Percentiles rank a stretch among this genome's conserved stretches.
These are phyloP conservation scores for Carex kokanica DNA, from an alignment of 176 grass and related monocot species.

Conservation along the genomic window DNA sequence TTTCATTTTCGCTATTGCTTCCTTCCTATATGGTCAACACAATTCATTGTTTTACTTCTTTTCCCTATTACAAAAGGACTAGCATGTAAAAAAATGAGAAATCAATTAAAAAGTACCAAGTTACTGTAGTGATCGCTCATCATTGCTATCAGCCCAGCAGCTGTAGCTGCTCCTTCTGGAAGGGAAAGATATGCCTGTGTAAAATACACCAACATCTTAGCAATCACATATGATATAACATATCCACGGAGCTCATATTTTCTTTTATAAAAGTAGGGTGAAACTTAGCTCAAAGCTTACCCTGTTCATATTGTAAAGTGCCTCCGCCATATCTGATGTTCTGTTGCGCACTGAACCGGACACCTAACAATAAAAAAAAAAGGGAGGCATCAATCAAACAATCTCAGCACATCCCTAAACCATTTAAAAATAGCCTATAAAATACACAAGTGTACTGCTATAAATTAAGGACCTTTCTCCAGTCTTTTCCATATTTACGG, in stretches of 20 bases:
- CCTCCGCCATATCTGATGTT: slow-evolving; percentile 87
- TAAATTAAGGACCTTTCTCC: slow-evolving; percentile 66
- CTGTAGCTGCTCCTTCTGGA: slow-evolving; percentile 87
- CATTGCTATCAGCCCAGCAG: slow-evolving; percentile 87
- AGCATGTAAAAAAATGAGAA: slow-evolving; percentile 13
- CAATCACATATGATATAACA: slow-evolving; percentile 6
- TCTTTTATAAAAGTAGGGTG: slow-evolving; percentile 1
- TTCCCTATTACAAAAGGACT: background rate
- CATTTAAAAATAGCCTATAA: slow-evolving; percentile 13
- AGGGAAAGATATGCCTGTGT: slow-evolving; percentile 98
- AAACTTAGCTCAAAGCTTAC: slow-evolving; percentile 42
- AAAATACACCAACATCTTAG: slow-evolving; percentile 12
- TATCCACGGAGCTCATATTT: background rate
- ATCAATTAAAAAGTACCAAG: slow-evolving; percentile 45
- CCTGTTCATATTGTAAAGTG: slow-evolving; percentile 95
- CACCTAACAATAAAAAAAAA: slow-evolving; percentile 56
- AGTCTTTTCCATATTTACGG: slow-evolving; percentile 95
- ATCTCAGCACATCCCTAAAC: background rate
- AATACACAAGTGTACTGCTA: background rate
- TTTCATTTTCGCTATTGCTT: slow-evolving; percentile 84
- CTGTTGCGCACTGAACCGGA: slow-evolving; percentile 65
- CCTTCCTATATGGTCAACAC: slow-evolving; percentile 50
- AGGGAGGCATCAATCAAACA: slow-evolving; percentile 17
- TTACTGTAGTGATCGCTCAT: slow-evolving; percentile 98
- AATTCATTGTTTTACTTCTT: slow-evolving; percentile 21